phyloP scores from a whole-genome alignment of 139 green algal genomes.

The Haematococcus sp. region DNA sequence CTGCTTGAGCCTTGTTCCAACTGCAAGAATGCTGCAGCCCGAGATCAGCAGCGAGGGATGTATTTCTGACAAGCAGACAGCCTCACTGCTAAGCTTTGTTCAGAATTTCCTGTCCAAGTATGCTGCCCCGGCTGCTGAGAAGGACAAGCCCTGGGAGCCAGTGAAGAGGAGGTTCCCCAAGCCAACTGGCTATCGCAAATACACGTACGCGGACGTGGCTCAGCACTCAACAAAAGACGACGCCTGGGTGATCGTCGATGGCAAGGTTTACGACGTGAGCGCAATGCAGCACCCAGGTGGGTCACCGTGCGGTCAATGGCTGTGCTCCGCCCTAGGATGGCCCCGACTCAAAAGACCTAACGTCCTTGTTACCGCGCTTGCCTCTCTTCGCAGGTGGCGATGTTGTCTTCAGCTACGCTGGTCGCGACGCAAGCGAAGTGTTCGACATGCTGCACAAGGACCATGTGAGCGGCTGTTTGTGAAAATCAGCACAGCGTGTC shows the following conservation, averaged over 20 bases:
- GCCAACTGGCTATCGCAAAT: neutral
- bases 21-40: neutral
- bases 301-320: neutral
- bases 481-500: neutral
- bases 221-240: constrained; percentile 55
- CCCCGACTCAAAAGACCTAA: neutral
- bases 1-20: too few species aligned
- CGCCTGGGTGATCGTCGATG: constrained; percentile 38
- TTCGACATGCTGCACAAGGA: constrained; percentile 62
- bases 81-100: neutral
- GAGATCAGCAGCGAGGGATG: neutral
- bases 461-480: constrained; percentile 14
- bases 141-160: neutral
- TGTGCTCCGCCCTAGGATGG: neutral
- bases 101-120: neutral
- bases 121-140: neutral
- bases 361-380: neutral
- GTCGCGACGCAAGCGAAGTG: constrained; percentile 63
- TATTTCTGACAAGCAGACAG: neutral
- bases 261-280: constrained; percentile 63
- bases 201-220: constrained; percentile 40
- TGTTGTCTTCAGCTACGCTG: constrained; percentile 60
- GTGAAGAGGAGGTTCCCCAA: neutral
- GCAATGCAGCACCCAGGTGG: constrained; percentile 56
- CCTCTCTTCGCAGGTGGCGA: constrained; percentile 22